Base-by-base conservation (phyloP, 805 yeast genomes). In the Saccharomycopsis sp. region DNA sequence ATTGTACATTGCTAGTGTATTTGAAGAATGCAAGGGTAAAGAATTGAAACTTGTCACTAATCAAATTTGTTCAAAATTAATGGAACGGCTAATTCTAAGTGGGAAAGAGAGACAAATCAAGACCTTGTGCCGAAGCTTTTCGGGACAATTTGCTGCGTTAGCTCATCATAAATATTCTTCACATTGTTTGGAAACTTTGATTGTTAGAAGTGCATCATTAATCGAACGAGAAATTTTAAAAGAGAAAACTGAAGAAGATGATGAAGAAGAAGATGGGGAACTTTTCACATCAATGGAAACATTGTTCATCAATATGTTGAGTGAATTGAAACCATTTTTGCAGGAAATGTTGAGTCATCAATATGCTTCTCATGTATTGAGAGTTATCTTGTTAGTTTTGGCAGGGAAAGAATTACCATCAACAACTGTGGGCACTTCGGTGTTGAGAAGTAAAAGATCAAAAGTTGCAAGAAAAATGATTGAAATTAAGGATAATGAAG, bases 401-500 rank as follows among this genome's bases (percentile, higher is more conserved):
- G 70, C 93, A 2, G 96, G 95, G 3, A 80, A 81, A 54, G 80
- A 79, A 44, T 63, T 88, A 44, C 93, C 95, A 14, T 79, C 89
- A 3, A 65, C 88, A 0, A 75, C 81, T 1, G 71, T 71, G 56
- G 72, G 81, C 21, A 79, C 79, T 57, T 83, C 89, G 1, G 74
- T 83, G 4, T 68, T 87, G 53, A 75, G 97, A 59, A 82, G 94
- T 23, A 87, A 86, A 58, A 83, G 72, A 63, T 84, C 87, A 41
- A 88, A 77, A 62, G 83, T 79, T 62, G 96, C 97, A 4, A 78
- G 97, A 61, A 88, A 88, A 59, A 85, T 86, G 95, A 85, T 87
- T 56, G 93, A 85, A 54, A 81, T 87, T 37, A 79, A 80, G 55
- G 95, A 85, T 60, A 81, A 72, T 50, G 81, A 79, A 13, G 88